Conservation (phyloP, 352 stramenopile genomes). For the Aphanomyces stellatus region DNA sequence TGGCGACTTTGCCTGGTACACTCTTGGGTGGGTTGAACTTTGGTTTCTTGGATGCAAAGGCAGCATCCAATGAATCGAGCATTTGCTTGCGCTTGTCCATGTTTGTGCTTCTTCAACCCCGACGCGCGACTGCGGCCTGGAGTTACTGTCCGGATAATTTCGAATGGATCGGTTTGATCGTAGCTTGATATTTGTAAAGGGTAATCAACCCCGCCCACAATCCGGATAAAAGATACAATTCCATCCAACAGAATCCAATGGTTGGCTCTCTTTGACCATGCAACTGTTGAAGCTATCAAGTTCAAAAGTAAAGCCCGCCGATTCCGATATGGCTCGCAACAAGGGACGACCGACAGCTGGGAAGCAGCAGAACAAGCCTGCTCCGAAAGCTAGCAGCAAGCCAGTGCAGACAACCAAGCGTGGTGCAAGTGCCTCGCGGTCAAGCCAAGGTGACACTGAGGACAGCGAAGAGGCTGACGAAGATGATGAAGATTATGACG, state of each 20-base stretch:
- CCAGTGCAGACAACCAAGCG: no score
- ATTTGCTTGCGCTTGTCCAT: slow-evolving; percentile 21
- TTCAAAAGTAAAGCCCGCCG: neutral
- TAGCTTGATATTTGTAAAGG: neutral
- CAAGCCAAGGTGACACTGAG: neutral
- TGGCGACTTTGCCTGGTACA: neutral
- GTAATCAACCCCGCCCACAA: neutral
- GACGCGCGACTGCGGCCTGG: neutral
- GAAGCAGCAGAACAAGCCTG: neutral
- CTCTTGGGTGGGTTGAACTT: slow-evolving; percentile 1
- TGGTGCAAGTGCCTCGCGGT: neutral
- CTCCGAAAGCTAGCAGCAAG: neutral
- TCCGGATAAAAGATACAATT: slow-evolving; percentile 14
- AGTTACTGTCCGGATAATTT: neutral
- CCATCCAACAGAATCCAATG: slow-evolving; percentile 8
- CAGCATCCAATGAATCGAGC: slow-evolving; percentile 15
- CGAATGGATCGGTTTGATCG: neutral
- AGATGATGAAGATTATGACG: slow-evolving; percentile 32
- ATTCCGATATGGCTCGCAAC: neutral
- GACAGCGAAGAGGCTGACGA: slow-evolving; percentile 26
- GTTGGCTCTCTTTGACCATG: slow-evolving; percentile 4
- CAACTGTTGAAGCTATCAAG: neutral
- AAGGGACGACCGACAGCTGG: neutral
- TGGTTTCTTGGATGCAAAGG: slow-evolving; percentile 18
- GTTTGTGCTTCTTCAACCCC: neutral